These are phyloP conservation scores for Neonectria punicea DNA, from an alignment of 2,329 filamentous ascomycete species.

Conservation along the genomic window DNA sequence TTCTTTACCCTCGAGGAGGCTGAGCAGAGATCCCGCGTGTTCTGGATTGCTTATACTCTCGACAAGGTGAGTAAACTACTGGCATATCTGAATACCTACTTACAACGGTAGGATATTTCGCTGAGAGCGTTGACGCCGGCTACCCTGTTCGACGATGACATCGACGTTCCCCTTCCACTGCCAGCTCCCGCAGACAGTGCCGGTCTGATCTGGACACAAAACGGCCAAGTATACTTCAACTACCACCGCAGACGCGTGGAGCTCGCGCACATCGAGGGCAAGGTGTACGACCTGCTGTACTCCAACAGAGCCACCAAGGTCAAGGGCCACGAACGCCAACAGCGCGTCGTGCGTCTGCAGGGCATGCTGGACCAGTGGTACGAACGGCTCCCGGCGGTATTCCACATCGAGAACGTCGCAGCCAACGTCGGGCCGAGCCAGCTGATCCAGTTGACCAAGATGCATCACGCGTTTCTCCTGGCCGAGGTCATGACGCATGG, in stretches of 20 bases:
- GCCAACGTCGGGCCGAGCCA: constrained; percentile 43
- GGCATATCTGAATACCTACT: not conserved
- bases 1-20: constrained; percentile 45
- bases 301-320: constrained; percentile 43
- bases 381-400: constrained; percentile 45
- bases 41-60: constrained; percentile 54
- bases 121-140: constrained; percentile 51
- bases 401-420: constrained; percentile 49
- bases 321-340: constrained; percentile 44
- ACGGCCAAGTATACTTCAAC: constrained; percentile 49
- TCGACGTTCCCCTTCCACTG: constrained; percentile 53
- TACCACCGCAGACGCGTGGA: constrained; percentile 53
- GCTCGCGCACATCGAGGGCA: constrained; percentile 54
- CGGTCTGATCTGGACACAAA: constrained; percentile 49
- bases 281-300: constrained; percentile 54
- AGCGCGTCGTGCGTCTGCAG: constrained; percentile 43
- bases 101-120: constrained; percentile 44
- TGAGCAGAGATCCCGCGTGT: constrained; percentile 50
- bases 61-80: constrained; percentile 48
- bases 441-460: constrained; percentile 49
- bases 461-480: constrained; percentile 51
- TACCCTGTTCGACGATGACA: constrained; percentile 52
- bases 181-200: constrained; percentile 43
- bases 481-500: constrained; percentile 52
- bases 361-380: constrained; percentile 52